Conservation (phyloP, 2,329 filamentous ascomycete genomes). For the Fusarium albosuccineum region DNA sequence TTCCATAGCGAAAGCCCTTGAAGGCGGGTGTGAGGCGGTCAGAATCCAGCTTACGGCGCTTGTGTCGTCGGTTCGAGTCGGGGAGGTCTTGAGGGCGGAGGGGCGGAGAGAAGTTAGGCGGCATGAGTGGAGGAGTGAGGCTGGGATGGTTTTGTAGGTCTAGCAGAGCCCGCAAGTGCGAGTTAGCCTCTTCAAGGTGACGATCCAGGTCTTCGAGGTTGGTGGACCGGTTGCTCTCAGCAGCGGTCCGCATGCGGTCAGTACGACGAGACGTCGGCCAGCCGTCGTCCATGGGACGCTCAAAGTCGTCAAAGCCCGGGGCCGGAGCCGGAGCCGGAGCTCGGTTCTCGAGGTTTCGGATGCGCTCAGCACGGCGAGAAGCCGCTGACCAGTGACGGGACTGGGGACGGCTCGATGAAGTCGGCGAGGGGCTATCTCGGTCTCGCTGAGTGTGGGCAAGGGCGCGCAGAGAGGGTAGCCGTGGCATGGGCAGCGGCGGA, state of each 20-base stretch:
- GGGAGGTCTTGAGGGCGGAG: conserved; percentile 54
- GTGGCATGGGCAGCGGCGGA: conserved; percentile 49
- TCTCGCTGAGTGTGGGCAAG: conserved; percentile 47
- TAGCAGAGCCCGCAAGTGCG: conserved; percentile 59
- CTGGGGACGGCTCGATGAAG: conserved; percentile 37
- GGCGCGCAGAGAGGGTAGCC: conserved; percentile 51
- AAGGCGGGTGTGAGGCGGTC: conserved; percentile 66
- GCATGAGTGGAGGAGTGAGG: conserved; percentile 47
- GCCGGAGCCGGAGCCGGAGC: conserved; percentile 28
- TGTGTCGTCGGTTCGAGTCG: conserved; percentile 67
- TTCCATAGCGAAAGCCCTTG: conserved; percentile 81
- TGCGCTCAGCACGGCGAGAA: conserved; percentile 53
- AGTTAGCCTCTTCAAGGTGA: conserved; percentile 58
- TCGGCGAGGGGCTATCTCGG: conserved; percentile 44
- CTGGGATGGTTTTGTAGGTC: conserved; percentile 53
- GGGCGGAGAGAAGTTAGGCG: conserved; percentile 51
- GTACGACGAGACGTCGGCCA: conserved; percentile 45
- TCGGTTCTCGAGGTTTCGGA: conserved; percentile 51
- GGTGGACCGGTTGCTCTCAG: conserved; percentile 42
- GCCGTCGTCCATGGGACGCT: conserved; percentile 46
- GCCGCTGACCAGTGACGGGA: conserved; percentile 46
- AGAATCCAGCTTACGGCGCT: conserved; percentile 78
- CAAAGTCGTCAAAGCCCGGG: conserved; percentile 43
- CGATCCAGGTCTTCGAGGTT: conserved; percentile 56
- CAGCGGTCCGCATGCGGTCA: conserved; percentile 42